Conservation (phyloP, 169 alveolate species). For the Pseudocohnilembus persalinus region DNA sequence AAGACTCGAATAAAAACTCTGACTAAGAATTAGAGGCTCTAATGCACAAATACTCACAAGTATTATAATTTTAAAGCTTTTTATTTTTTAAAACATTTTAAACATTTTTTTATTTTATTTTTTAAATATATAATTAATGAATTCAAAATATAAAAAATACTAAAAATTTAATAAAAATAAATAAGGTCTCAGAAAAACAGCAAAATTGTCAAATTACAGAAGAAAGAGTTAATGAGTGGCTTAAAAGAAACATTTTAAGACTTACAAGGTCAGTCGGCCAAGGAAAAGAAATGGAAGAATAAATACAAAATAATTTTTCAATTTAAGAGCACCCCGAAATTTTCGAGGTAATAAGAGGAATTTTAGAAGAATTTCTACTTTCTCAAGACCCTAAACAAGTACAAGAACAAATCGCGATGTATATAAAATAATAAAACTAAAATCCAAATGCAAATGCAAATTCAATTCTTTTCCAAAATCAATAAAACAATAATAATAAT, state of each 20-base stretch:
- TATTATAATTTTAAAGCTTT: no score
- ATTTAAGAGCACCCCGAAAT: not conserved
- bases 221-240: not conserved
- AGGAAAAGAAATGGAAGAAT: not conserved
- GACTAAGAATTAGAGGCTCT: not conserved
- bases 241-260: not conserved
- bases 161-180: no score
- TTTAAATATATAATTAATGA: no score
- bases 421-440: no score
- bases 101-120: no score
- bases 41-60: not conserved
- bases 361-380: not conserved
- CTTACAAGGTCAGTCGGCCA: not conserved
- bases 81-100: not conserved
- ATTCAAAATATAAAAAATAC: no score
- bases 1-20: not conserved
- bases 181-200: not conserved
- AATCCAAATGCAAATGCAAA: not conserved
- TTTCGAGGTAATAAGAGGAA: not conserved
- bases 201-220: not conserved
- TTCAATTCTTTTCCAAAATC: not conserved
- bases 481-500: not conserved
- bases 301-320: not conserved
- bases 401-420: not conserved
- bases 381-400: not conserved